Base-by-base conservation (phyloP, 2,329 filamentous ascomycete species). In the Zasmidium cellare region DNA sequence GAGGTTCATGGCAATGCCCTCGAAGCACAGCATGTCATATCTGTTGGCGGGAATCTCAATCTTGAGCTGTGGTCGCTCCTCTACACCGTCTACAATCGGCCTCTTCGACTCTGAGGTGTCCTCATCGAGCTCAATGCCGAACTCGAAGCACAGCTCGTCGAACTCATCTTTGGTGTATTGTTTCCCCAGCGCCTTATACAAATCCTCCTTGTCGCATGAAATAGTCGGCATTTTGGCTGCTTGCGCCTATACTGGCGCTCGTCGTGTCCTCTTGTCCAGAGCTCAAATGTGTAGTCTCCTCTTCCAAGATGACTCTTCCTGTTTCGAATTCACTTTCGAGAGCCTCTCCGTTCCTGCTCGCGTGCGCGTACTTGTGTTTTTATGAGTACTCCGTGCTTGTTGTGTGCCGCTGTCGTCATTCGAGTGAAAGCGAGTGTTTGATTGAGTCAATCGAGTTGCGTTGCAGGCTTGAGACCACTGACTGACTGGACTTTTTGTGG, bases 91-190 rank as follows among this genome's bases (percentile, higher is more conserved):
- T 69, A 90, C 83, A 58, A 89, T 79, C 28, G 90, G 89, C 48
- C 90, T 82, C 65, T 91, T 86, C 57, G 85, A 82, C 69, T 90
- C 82, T 67, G 91, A 88, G 51, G 90, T 94, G 64, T 99, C 94
- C 80, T 97, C 93, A 79, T 99, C 94, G 67, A 99, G 85, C 77
- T 99, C 94, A 73, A 99, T 96, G 79, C 92, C 92, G 73, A 96
- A 99, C 71, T 99, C 93, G 83, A 99, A 99, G 78, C 94, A 97
- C 68, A 99, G 83, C 72, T 96, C 90, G 76, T 99, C 94, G 73
- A 99, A 99, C 72, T 96, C 91, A 70, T 96, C 86, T 64, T 91
- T 94, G 55, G 93, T 96, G 76, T 84, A 97, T 85, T 94, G 87
- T 78, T 88, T 87, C 72, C 92, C 93, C 59, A 99, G 85, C 74